Percentiles rank a stretch among this genome's conserved stretches.
Conservation (phyloP, 768 basidiomycete genomes). For the Suillus tomentosus region DNA sequence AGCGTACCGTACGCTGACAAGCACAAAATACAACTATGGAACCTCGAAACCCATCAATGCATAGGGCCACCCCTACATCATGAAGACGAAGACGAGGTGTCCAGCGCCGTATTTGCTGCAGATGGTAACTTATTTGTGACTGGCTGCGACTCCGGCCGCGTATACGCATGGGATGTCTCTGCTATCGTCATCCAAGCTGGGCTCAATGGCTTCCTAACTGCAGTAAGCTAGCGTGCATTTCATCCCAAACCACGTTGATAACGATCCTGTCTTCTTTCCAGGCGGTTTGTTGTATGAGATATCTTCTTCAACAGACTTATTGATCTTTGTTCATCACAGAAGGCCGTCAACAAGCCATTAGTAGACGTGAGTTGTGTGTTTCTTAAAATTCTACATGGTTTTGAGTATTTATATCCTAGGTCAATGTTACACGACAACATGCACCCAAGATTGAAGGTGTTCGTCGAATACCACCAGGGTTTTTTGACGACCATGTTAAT, state of each 20-base stretch:
- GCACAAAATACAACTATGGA: neutral
- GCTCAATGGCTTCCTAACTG: neutral
- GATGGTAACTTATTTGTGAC: neutral
- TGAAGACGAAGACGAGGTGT: neutral
- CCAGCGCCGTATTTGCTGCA: neutral
- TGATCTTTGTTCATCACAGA: neutral
- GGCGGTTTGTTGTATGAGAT: neutral
- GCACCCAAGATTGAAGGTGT: neutral
- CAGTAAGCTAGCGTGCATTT: neutral
- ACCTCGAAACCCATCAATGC: neutral
- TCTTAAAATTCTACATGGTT: neutral
- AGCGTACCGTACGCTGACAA: neutral
- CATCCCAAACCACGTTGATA: neutral
- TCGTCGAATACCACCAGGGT: neutral
- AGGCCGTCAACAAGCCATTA: neutral
- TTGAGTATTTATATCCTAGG: neutral
- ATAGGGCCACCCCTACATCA: neutral
- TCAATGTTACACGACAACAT: neutral
- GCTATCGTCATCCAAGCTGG: neutral
- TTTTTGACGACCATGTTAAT: neutral
- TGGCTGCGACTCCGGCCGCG: neutral
- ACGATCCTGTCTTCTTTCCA: neutral
- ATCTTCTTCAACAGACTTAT: neutral
- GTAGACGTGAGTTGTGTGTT: neutral
- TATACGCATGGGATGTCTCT: neutral